Base-by-base conservation (phyloP, 2,329 filamentous ascomycete species). In the Rutstroemia sp. region DNA sequence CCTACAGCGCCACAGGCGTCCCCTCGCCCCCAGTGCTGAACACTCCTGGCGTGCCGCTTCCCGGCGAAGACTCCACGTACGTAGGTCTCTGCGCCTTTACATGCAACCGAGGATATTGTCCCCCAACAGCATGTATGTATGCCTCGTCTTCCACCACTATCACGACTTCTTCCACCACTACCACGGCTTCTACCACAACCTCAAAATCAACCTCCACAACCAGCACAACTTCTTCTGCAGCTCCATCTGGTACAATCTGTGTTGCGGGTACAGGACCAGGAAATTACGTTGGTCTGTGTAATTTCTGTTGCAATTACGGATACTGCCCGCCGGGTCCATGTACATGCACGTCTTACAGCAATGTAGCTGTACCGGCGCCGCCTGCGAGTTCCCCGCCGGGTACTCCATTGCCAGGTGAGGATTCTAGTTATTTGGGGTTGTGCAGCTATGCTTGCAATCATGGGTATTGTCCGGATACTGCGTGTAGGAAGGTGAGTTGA, bases 361-460 rank as follows among this genome's bases (percentile, higher is more conserved):
- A 58, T 16, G 37, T 52, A 9, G 58, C 53, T 5, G 58, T 62
- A 4, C 51, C 61, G 4, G 58, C 58, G n/a, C 62, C 61, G 5
- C 61, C 66, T 9, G 53, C 51, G 10, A 71, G 63, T 16, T 68
- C 68, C 0, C 60, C 62, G 0, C 41, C 67, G 2, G 72, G 73
- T 0, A 71, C 70, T 38, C 72, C 73, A 4, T 49, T 69, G 2
- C 52, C 64, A 0, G 70, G 70, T 1, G 61, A 70, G 25, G 63
- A 67, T 39, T 67, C 71, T 3, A 65, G 67, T 1, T 79, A 77
- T 58, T 59, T 70, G 41, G 75, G 74, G 0, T 69, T 79, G 16
- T 78, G 76, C 60, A 75, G 71, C 56, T 79, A 71, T 59, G 68
- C 73, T 12, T 78, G 75, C 47, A 72, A 71, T 58, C 73, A 76